phyloP scores from a whole-genome alignment of 2,329 filamentous ascomycete species.

The Fusarium protoensiforme region DNA sequence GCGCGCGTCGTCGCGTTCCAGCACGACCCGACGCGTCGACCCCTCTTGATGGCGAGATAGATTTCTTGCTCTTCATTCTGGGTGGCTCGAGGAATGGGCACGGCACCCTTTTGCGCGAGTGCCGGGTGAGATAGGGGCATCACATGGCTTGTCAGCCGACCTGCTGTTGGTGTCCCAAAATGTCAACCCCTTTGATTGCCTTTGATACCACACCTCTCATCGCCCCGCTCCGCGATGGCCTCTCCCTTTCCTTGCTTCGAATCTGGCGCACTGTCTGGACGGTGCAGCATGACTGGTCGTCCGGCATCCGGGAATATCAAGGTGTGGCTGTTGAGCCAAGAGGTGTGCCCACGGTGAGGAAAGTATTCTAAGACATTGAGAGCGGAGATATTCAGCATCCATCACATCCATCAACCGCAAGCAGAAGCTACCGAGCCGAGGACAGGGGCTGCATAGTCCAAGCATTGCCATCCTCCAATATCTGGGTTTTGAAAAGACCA shows the following conservation, averaged over 20 bases:
- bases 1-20: constrained; percentile 34
- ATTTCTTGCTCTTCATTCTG: constrained; percentile 6
- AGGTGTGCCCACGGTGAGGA: constrained; percentile 7
- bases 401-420: constrained; percentile 11
- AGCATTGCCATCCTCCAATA: constrained; percentile 15
- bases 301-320: not conserved
- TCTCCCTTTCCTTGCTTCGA: constrained; percentile 16
- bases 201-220: constrained; percentile 25
- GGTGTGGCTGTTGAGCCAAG: constrained; percentile 30
- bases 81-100: constrained; percentile 23
- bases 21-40: constrained; percentile 27
- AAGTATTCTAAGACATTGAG: constrained; percentile 26
- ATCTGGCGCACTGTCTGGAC: constrained; percentile 31
- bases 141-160: constrained; percentile 45
- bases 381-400: constrained; percentile 7
- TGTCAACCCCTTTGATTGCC: constrained; percentile 19
- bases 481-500: constrained; percentile 11
- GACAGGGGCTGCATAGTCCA: constrained; percentile 1
- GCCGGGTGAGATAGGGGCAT: constrained; percentile 24
- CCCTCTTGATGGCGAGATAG: constrained; percentile 4
- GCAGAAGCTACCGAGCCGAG: not conserved
- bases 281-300: constrained; percentile 24
- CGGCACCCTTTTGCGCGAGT: constrained; percentile 8
- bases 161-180: constrained; percentile 21
- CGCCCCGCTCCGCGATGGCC: constrained; percentile 21